Conservation (phyloP, 306 rosid species). For the Vigna unguiculata region DNA sequence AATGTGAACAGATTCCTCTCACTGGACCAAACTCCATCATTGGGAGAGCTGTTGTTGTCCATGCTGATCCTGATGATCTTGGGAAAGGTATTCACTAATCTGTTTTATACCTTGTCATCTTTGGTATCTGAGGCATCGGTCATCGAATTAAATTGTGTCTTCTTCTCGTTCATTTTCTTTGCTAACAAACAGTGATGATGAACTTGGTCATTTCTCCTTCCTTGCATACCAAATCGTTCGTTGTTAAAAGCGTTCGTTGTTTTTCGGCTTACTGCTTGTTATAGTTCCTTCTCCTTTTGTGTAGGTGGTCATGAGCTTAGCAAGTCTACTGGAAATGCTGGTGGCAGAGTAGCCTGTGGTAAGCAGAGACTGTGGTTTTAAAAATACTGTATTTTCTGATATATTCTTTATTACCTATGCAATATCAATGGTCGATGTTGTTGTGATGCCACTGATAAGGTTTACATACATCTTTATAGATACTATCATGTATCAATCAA, state of each 20-base stretch:
- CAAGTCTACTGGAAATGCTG: constrained; percentile 96
- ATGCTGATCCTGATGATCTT: constrained; percentile 92
- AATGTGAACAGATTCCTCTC: constrained; percentile 81
- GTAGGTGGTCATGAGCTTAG: constrained; percentile 97
- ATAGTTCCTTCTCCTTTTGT: constrained; percentile 1
- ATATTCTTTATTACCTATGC: background rate
- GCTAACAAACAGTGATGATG: background rate
- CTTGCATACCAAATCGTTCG: background rate
- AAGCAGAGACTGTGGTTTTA: constrained; percentile 37
- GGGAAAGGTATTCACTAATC: constrained; percentile 72
- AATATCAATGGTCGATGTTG: background rate
- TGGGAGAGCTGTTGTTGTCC: constrained; percentile 99
- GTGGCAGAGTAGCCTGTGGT: constrained; percentile 97
- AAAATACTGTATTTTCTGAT: constrained; percentile 13
- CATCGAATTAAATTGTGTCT: background rate
- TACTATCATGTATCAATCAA: background rate
- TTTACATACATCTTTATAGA: background rate
- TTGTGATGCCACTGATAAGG: constrained; percentile 7
- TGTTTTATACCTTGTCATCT: background rate
- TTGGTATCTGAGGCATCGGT: background rate
- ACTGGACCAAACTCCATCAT: constrained; percentile 78
- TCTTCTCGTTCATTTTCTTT: background rate
- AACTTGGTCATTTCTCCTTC: constrained; percentile 16
- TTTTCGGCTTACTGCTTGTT: constrained; percentile 1
- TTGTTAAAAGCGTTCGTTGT: background rate